A percentile compares a stretch with the other conserved stretches of the same genome.
Evolutionary conservation across 2,329 filamentous ascomycete genomes (phyloP).

Genomic region (Claviceps humidiphila): DNA sequence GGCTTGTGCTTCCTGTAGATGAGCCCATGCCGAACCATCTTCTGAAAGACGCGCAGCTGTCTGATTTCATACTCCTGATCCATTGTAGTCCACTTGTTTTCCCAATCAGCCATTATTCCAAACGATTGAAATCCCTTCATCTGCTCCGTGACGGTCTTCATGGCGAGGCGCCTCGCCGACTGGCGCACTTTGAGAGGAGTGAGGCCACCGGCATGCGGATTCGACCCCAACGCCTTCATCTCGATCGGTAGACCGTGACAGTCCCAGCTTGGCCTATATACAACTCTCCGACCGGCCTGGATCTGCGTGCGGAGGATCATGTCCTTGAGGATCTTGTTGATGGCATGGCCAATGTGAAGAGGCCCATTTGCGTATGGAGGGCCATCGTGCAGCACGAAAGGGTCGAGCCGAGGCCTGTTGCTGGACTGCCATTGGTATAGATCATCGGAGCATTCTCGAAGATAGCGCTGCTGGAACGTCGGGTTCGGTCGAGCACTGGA

Average conservation of each 20-base stretch:
- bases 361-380: constrained; percentile 92
- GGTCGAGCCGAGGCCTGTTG: constrained; percentile 38
- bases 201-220: constrained; percentile 25
- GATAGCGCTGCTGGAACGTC: constrained; percentile 41
- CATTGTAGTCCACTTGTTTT: constrained; percentile 66
- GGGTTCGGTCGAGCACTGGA: constrained; percentile 38
- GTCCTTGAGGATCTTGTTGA: constrained; percentile 97
- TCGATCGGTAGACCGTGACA: constrained; percentile 96
- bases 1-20: constrained; percentile 71
- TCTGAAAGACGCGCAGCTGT: constrained; percentile 62
- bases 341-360: constrained; percentile 82
- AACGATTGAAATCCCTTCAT: constrained; percentile 61
- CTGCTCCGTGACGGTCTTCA: constrained; percentile 56
- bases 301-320: constrained; percentile 76
- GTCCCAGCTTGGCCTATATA: constrained; percentile 90
- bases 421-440: constrained; percentile 77
- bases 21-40: constrained; percentile 58
- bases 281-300: constrained; percentile 54
- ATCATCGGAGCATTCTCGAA: constrained; percentile 70
- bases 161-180: constrained; percentile 52
- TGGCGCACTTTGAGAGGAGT: constrained; percentile 46
- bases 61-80: constrained; percentile 59
- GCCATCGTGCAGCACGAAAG: constrained; percentile 84
- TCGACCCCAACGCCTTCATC: constrained; percentile 70
- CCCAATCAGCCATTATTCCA: constrained; percentile 73